Conservation (phyloP, 2,329 filamentous ascomycete species). For the Coleophoma crateriformis region DNA sequence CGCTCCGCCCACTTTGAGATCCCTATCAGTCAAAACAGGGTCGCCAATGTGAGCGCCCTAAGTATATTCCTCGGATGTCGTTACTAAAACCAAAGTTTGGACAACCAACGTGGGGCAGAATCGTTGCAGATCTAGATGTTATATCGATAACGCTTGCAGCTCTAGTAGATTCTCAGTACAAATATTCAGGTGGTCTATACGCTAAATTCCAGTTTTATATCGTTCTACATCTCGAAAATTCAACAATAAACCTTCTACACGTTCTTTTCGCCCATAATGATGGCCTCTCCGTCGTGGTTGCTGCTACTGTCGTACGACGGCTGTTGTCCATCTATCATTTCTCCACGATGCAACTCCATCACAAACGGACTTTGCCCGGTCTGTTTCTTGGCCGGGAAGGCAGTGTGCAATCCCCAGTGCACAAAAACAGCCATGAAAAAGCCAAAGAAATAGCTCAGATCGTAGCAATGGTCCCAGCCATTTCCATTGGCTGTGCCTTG, state of each 20-base stretch:
- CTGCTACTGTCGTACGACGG: background rate
- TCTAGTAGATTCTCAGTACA: too few relatives aligned
- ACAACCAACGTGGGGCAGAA: too few relatives aligned
- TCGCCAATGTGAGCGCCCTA: too few relatives aligned
- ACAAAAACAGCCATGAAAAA: conserved; percentile 18
- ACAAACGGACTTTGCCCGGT: conserved; percentile 20
- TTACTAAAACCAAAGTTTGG: too few relatives aligned
- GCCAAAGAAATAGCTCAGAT: conserved; percentile 25
- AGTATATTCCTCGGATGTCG: too few relatives aligned
- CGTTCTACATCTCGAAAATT: too few relatives aligned
- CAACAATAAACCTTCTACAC: background rate
- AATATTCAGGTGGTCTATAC: too few relatives aligned
- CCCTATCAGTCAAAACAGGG: too few relatives aligned
- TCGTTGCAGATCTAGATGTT: too few relatives aligned
- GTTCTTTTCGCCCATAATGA: background rate
- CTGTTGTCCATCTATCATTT: background rate
- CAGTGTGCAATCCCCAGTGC: conserved; percentile 15
- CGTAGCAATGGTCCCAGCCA: conserved; percentile 27
- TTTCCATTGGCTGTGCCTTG: conserved; percentile 11
- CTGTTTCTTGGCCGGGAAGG: conserved; percentile 20
- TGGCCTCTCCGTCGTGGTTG: background rate
- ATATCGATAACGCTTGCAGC: too few relatives aligned
- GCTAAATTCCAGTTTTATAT: too few relatives aligned
- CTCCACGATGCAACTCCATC: conserved; percentile 16
- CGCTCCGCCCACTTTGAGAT: too few relatives aligned